Conservation (phyloP, 2,329 filamentous ascomycete species). For the Diaporthe amygdali region DNA sequence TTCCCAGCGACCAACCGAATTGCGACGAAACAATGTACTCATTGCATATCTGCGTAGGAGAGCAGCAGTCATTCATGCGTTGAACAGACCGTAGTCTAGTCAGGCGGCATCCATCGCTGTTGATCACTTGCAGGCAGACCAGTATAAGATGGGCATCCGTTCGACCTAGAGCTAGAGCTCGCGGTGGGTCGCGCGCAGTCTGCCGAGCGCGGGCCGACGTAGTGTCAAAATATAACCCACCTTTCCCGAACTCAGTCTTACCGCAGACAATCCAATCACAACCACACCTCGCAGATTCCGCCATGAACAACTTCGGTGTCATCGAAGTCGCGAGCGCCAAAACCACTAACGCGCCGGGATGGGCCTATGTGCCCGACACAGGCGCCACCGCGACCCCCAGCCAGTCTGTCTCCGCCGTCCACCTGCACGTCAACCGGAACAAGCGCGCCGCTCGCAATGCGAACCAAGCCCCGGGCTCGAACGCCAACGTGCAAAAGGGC, state of each 20-base stretch:
- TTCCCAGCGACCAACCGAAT: not conserved
- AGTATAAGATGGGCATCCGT: not conserved
- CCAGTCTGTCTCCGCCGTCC: constrained; percentile 34
- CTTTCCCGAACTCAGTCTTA: not conserved
- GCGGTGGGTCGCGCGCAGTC: not conserved
- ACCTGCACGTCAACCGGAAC: constrained; percentile 58
- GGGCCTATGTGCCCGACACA: constrained; percentile 88
- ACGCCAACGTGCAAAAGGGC: constrained; percentile 62
- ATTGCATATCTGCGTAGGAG: too few species aligned
- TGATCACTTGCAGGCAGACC: not conserved
- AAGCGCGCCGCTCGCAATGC: constrained; percentile 74
- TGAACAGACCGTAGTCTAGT: not conserved
- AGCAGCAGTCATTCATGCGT: too few species aligned
- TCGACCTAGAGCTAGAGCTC: not conserved
- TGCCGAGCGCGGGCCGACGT: constrained; percentile 27
- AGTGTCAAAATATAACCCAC: not conserved
- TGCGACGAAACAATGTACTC: not conserved
- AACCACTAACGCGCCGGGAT: constrained; percentile 78
- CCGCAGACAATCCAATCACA: not conserved
- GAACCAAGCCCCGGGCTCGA: constrained; percentile 54
- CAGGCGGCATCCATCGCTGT: not conserved
- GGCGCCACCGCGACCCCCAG: constrained; percentile 59
- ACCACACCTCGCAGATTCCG: constrained; percentile 21
- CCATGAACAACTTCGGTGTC: constrained; percentile 75
- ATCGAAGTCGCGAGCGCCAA: constrained; percentile 79